phyloP scores from a whole-genome alignment of 805 yeast species.

The Jamesozyma piceae region DNA sequence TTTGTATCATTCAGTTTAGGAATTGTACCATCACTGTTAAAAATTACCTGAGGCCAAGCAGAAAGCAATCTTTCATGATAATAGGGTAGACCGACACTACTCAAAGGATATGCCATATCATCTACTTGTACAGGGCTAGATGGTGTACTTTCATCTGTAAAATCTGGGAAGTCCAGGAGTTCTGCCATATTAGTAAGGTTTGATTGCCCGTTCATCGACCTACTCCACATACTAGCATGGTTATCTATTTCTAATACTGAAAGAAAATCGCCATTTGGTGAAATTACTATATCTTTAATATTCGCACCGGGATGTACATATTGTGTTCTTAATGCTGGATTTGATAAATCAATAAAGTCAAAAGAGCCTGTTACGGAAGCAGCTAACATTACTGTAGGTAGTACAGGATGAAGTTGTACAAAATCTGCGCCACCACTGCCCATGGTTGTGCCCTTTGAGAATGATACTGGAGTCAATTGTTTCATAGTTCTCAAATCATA shows the following conservation, averaged over 20 bases:
- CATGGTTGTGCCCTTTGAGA: constrained; percentile 41
- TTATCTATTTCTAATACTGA: constrained; percentile 59
- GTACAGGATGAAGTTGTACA: constrained; percentile 76
- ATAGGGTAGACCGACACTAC: constrained; percentile 75
- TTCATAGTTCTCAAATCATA: constrained; percentile 69
- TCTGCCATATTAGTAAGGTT: constrained; percentile 32
- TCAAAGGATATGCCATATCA: constrained; percentile 47
- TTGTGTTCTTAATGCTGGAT: constrained; percentile 45
- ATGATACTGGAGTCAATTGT: constrained; percentile 70
- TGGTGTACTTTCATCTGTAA: constrained; percentile 30
- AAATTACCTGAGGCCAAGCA: constrained; percentile 63
- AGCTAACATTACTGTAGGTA: constrained; percentile 66
- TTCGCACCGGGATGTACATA: constrained; percentile 31
- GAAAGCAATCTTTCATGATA: constrained; percentile 70
- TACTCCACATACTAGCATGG: constrained; percentile 32
- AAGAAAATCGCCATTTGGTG: constrained; percentile 64
- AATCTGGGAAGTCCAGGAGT: constrained; percentile 46
- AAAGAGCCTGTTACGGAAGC: constrained; percentile 73
- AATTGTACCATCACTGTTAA: constrained; percentile 53
- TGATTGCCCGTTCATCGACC: constrained; percentile 14
- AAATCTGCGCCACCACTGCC: constrained; percentile 72
- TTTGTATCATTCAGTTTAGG: constrained; percentile 43
- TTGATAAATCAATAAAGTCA: constrained; percentile 74
- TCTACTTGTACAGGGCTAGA: constrained; percentile 31
- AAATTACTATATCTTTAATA: constrained; percentile 27